Percentiles rank a stretch among this genome's conserved stretches.
phyloP scores from a whole-genome alignment of 176 grass and related monocot species.

The Alopecurus myosuroides region DNA sequence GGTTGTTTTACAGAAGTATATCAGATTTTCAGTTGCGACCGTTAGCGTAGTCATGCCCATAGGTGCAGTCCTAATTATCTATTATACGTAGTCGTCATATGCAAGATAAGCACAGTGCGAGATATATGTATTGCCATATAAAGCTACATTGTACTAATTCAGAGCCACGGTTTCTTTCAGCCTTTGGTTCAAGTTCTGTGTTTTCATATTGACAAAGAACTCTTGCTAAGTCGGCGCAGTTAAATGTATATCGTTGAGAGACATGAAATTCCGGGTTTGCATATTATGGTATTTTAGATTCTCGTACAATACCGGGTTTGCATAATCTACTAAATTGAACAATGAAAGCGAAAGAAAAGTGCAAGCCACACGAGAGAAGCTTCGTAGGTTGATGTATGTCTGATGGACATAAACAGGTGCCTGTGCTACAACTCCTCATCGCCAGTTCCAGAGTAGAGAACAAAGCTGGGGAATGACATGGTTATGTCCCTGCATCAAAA shows the following conservation, averaged over 20 bases:
- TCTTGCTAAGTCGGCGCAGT: background rate
- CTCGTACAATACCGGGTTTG: background rate
- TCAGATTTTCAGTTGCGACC: no score
- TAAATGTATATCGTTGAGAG: constrained; percentile 5
- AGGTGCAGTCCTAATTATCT: no score
- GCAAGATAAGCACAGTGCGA: no score
- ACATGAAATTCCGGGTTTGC: background rate
- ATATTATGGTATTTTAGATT: background rate
- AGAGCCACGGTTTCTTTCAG: no score
- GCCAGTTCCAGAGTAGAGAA: constrained; percentile 41
- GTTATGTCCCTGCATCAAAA: constrained; percentile 61
- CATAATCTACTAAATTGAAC: background rate
- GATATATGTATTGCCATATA: no score
- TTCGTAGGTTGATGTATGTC: background rate
- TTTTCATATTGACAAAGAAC: background rate
- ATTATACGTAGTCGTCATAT: no score
- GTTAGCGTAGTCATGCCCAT: no score
- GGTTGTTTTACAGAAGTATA: no score
- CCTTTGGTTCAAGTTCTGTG: background rate
- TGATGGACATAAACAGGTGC: background rate
- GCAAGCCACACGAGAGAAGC: background rate
- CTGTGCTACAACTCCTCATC: constrained; percentile 54
- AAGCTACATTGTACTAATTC: no score
- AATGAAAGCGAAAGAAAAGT: background rate
- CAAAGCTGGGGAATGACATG: constrained; percentile 64